Evolutionary conservation across 345 rosid genomes (phyloP).

Genomic region (Geranium brycei): DNA sequence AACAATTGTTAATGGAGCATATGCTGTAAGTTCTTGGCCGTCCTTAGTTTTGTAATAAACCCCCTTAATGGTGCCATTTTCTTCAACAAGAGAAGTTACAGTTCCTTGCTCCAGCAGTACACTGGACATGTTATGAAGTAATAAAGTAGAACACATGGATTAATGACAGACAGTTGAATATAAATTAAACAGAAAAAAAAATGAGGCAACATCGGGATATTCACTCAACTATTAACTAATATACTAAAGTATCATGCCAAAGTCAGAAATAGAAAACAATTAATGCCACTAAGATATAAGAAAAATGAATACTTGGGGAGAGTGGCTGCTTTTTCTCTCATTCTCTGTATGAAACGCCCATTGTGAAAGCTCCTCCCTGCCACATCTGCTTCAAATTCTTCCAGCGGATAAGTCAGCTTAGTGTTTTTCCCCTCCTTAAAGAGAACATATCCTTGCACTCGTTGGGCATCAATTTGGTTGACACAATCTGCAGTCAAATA

Average conservation of each 20-base stretch:
- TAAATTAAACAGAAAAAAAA: neutral
- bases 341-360: slow-evolving; percentile 18
- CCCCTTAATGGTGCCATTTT: slow-evolving; percentile 14
- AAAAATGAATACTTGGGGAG: slow-evolving; percentile 10
- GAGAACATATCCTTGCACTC: slow-evolving; percentile 15
- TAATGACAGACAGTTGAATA: neutral
- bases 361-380: slow-evolving; percentile 20
- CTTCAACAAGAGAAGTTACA: slow-evolving; percentile 15
- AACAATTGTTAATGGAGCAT: slow-evolving; percentile 10
- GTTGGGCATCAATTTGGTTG: slow-evolving; percentile 13
- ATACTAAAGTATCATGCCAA: too few species aligned
- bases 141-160: neutral
- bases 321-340: slow-evolving; percentile 17
- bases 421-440: slow-evolving; percentile 15
- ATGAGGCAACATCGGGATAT: too few species aligned
- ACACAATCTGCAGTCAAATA: slow-evolving; percentile 13
- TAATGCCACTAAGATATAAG: neutral
- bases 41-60: slow-evolving; percentile 14
- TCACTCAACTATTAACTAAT: too few species aligned
- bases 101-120: slow-evolving; percentile 18
- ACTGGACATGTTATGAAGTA: slow-evolving; percentile 1
- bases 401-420: slow-evolving; percentile 11
- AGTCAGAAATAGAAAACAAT: neutral
- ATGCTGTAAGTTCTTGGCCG: slow-evolving; percentile 12
- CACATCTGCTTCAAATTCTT: slow-evolving; percentile 12